Evolutionary conservation across 2,329 filamentous ascomycete species (phyloP), one percentile per base, ranked within the genome.

Genomic region (Hyphodiscus sp.): DNA sequence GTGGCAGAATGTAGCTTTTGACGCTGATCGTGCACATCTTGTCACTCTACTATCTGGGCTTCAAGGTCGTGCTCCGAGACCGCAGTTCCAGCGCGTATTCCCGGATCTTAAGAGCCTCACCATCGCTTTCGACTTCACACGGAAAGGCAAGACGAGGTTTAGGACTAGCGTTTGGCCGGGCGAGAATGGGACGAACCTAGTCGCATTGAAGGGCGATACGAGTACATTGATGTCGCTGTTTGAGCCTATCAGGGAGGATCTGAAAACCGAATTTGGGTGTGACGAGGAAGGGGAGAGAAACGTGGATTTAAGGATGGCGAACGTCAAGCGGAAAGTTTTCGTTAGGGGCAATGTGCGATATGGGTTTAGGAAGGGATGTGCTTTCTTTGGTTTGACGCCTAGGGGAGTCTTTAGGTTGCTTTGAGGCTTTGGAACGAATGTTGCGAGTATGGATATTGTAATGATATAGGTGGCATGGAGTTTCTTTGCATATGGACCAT

Each of bases 1-100:
- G 2, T 67, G 65, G 65, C 53, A 65, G 44, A 59, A 60, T n/a
- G 61, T 67, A 6, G 65, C 65, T 7, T 60, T 67, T 19, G 65
- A 67, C 47, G 63, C 64, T 16, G 61, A 65, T 50, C 54, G 64
- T 1, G 63, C 63, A 44, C 64, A 65, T 43, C 58, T 67, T 20
- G 63, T 67, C 16, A 61, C 62, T 10, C 57, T 67, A 1, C 59
- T 67, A 1, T 62, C 62, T 2, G 62, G 63, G 9, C 57, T 62
- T 4, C 52, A 59, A 26, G 62, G 62, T 9, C 59, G 63, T 20
- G 52, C 58, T 16, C 59, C 62, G 5, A 57, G 60, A 23, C 61
- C 63, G 1, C 52, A 63, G 47, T 64, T 67, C 20, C 63, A 61
- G 44, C 54, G 57, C 20, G 53, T 67, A 2, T 67, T 65, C 19